Base-by-base conservation (phyloP, 1,139 yeast species). In the Hansenula anomala region DNA sequence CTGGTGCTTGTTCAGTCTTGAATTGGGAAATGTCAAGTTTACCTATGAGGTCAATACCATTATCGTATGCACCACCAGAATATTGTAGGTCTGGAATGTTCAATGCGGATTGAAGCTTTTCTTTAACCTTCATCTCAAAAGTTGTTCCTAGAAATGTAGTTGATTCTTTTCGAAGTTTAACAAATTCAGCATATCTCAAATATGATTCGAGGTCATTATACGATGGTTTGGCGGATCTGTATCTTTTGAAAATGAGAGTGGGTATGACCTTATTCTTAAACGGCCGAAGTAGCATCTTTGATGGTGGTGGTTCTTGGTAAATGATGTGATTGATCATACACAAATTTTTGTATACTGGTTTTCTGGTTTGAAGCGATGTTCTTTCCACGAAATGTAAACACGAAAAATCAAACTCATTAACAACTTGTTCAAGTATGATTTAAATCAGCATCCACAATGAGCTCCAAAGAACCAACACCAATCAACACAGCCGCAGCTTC, bases 51-150 rank as follows among this genome's bases (percentile, higher is more conserved):
- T 86, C 95, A 6, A 84, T 69, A 0, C 95, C 95, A 37, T 75
- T 73, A 54, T 86, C 95, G 44, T 75, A 74, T 0, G 86, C 67
- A 0, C 94, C 92, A 2, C 95, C 95, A 40, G 71, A 67, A 40
- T 67, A 69, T 6, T 54, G 43, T 20, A 70, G 40, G 5, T 61
- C 42, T 4, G 54, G 43, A 46, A 79, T 68, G 18, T 64, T 51
- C 23, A 80, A 59, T 35, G 64, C 56, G 2, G 60, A 41, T 38
- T 65, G 59, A 3, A 82, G 60, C 46, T 73, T 68, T 36, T 73
- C 63, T 54, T 73, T 69, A 26, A 77, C 67, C 2, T 75, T 64
- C 31, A 78, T 63, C 51, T 86, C 95, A 52, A 84, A 86, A 8
- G 84, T 54, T 1, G 86, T 80, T 1, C 95, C 95, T 47, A 69